These are phyloP conservation scores for Lipomyces yamadae DNA, from an alignment of 805 yeast species.

Conservation along the genomic window DNA sequence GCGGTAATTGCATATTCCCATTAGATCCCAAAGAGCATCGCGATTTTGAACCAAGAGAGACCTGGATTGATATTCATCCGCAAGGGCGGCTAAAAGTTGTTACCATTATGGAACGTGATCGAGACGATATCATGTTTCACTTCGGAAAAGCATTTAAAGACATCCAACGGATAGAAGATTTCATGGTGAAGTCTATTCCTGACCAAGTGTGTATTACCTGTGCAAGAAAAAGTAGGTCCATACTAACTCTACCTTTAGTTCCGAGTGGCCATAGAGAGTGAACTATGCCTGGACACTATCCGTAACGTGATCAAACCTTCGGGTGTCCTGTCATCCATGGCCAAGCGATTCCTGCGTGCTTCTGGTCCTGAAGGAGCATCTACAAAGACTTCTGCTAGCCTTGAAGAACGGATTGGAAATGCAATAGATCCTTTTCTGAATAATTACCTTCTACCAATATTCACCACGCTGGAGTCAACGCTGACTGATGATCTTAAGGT, in stretches of 20 bases:
- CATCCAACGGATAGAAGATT: constrained; percentile 65
- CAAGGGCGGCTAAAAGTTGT: constrained; percentile 71
- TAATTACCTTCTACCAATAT: constrained; percentile 71
- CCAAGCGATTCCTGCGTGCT: constrained; percentile 8
- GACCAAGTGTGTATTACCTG: constrained; percentile 56
- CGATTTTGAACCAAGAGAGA: constrained; percentile 69
- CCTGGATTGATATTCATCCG: constrained; percentile 62
- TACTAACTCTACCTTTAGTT: background rate
- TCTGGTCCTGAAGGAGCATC: background rate
- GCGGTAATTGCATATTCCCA: constrained; percentile 66
- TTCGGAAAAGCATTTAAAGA: constrained; percentile 76
- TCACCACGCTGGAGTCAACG: constrained; percentile 64
- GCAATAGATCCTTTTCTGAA: constrained; percentile 70
- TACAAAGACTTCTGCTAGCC: constrained; percentile 44
- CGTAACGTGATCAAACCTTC: constrained; percentile 1
- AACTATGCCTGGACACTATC: constrained; percentile 4
- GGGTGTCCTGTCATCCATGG: constrained; percentile 3
- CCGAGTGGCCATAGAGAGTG: constrained; percentile 2
- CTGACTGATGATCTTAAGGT: constrained; percentile 60
- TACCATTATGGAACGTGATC: constrained; percentile 77
- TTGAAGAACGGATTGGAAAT: constrained; percentile 51
- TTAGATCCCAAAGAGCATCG: constrained; percentile 66
- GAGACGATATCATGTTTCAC: constrained; percentile 77
- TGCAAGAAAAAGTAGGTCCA: background rate
- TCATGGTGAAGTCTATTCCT: constrained; percentile 70